phyloP scores from a whole-genome alignment of 2,329 filamentous ascomycete genomes.

The Monosporascus ibericus region DNA sequence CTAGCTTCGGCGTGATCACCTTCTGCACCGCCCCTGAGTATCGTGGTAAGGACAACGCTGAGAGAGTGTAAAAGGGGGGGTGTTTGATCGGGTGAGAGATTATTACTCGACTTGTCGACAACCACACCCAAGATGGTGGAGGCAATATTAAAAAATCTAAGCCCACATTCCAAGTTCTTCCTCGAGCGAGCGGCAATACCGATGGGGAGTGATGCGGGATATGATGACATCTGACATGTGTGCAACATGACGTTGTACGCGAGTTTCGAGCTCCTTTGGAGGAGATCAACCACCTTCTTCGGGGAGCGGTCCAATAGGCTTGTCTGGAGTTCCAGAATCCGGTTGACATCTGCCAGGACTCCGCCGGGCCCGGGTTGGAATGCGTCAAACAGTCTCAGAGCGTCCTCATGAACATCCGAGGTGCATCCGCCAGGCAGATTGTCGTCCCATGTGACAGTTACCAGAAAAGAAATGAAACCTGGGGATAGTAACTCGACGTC shows the following conservation, averaged over 20 bases:
- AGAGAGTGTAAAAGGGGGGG: constrained; percentile 33
- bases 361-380: constrained; percentile 36
- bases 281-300: constrained; percentile 36
- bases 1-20: constrained; percentile 30
- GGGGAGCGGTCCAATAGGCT: constrained; percentile 38
- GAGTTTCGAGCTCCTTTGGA: constrained; percentile 29
- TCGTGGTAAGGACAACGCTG: constrained; percentile 29
- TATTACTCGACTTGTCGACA: constrained; percentile 51
- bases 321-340: constrained; percentile 35
- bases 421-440: constrained; percentile 23
- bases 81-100: constrained; percentile 41
- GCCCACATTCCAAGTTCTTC: constrained; percentile 32
- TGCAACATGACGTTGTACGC: constrained; percentile 17
- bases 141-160: constrained; percentile 37
- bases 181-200: constrained; percentile 21
- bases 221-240: constrained; percentile 22
- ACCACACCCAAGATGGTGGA: constrained; percentile 37
- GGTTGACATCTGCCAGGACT: constrained; percentile 35
- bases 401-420: constrained; percentile 25
- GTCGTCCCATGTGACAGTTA: constrained; percentile 29
- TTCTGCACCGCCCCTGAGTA: constrained; percentile 33
- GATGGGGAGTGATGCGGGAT: constrained; percentile 7
- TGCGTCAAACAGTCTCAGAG: constrained; percentile 29
- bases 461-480: constrained; percentile 40
- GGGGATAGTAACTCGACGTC: constrained; percentile 36